Evolutionary conservation across 306 rosid species (phyloP).

Genomic region (Gynostemma pentaphyllum): DNA sequence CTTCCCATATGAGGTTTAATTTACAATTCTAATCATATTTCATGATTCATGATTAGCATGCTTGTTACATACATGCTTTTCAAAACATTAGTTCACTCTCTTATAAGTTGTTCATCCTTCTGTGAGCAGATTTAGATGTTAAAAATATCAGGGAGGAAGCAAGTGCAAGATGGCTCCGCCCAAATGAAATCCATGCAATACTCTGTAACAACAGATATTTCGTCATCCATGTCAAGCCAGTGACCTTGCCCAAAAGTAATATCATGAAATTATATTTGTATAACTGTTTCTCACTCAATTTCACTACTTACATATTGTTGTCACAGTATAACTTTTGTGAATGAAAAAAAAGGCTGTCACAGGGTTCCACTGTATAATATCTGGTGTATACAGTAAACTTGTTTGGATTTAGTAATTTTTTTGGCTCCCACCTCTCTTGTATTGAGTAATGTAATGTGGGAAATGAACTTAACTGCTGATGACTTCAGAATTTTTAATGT

Average conservation of each 20-base stretch:
- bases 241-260: constrained; percentile 75
- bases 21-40: background rate
- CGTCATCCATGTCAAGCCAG: constrained; percentile 68
- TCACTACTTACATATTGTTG: background rate
- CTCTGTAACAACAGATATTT: constrained; percentile 73
- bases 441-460: constrained; percentile 6
- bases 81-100: background rate
- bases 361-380: background rate
- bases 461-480: constrained; percentile 5
- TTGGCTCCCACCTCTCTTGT: constrained; percentile 25
- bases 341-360: too few species aligned
- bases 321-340: background rate
- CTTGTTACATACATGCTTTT: background rate
- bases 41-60: background rate
- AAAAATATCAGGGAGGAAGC: constrained; percentile 61
- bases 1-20: background rate
- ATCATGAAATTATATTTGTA: background rate
- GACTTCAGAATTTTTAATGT: constrained; percentile 6
- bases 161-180: constrained; percentile 82
- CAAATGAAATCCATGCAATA: constrained; percentile 89
- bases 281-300: background rate
- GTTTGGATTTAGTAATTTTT: background rate
- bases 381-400: background rate
- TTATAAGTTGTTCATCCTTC: constrained; percentile 18
- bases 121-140: constrained; percentile 63